phyloP scores from a whole-genome alignment of 768 basidiomycete genomes.

The Termitomyces bulborhizus region DNA sequence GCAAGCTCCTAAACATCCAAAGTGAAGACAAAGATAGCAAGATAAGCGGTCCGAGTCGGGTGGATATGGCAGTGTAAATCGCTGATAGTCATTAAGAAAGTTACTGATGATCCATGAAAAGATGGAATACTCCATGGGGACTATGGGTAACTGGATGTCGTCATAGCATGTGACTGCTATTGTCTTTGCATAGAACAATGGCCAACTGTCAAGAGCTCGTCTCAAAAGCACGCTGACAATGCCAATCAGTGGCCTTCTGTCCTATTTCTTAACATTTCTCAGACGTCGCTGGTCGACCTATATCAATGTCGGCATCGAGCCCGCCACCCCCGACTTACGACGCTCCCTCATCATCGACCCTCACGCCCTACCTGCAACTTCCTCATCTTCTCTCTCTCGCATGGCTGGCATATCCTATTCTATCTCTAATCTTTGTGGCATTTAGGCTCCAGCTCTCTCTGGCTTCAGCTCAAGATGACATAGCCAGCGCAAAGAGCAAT shows the following conservation, averaged over 20 bases:
- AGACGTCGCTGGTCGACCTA: constrained; percentile 45
- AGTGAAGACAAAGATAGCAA: background rate
- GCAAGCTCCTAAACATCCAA: background rate
- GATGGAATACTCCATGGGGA: no score
- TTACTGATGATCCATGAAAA: no score
- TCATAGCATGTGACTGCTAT: background rate
- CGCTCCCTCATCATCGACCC: constrained; percentile 33
- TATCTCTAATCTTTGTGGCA: constrained; percentile 84
- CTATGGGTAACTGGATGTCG: background rate
- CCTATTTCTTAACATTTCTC: constrained; percentile 13
- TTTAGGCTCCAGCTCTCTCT: constrained; percentile 77
- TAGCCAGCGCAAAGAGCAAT: constrained; percentile 64
- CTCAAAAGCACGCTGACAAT: constrained; percentile 14
- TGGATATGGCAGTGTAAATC: no score
- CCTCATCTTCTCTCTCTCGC: constrained; percentile 79
- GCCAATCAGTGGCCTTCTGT: constrained; percentile 3
- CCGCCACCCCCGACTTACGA: constrained; percentile 55
- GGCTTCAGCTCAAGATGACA: constrained; percentile 57
- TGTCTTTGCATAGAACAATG: background rate
- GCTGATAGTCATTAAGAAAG: background rate
- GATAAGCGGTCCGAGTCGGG: background rate
- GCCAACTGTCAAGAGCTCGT: constrained; percentile 2
- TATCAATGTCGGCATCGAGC: constrained; percentile 27
- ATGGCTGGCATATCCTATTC: constrained; percentile 88
- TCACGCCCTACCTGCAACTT: constrained; percentile 81